Evolutionary conservation across 2,329 filamentous ascomycete genomes (phyloP), one percentile per base, ranked within the genome.

Genomic region (Tolypocladium inflatum): DNA sequence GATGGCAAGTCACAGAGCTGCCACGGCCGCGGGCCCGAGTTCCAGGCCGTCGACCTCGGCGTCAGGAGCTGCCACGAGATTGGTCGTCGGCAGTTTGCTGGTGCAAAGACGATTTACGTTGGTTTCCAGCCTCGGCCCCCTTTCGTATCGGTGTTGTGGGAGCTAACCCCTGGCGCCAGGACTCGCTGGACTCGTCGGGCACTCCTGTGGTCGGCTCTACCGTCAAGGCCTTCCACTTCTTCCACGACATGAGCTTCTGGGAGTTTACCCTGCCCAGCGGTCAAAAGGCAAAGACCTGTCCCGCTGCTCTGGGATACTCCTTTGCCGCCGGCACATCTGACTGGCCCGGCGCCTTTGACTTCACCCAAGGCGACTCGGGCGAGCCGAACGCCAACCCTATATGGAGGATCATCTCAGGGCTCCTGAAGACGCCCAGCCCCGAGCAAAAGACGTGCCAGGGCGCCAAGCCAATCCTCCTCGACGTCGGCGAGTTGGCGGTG

Each of bases 291-390:
- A 78, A 75, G 55, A 96, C 92, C 0, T 97, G 93, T 65, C 87
- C 91, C 4, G 92, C 92, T 0, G 91, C 91, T 0, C 76, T 97
- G 60, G 93, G 93, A 7, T 96, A 94, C 69, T 92, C 89, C 0
- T 97, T 97, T 69, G 93, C 93, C 0, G 93, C 90, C 1, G 93
- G 93, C 13, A 97, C 93, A 0, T 90, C 90, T 0, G 93, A 97
- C 70, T 91, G 93, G 7, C 92, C 93, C 0, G 93, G 93, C 0
- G 86, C 85, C 0, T 96, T 96, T 66, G 93, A 97, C 72, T 97
- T 97, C 70, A 94, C 90, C 1, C 93, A 97, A 68, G 92, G 91
- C 63, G 83, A 89, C 63, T 83, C 85, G 0, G 86, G 86, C 38
- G 78, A 83, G n/a, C 87, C 90, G 45, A 82, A 81, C 26, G 70